Evolutionary conservation across 371 early-diverging fungal genomes (phyloP).

Genomic region (Thermomucor indicae-seudaticae): DNA sequence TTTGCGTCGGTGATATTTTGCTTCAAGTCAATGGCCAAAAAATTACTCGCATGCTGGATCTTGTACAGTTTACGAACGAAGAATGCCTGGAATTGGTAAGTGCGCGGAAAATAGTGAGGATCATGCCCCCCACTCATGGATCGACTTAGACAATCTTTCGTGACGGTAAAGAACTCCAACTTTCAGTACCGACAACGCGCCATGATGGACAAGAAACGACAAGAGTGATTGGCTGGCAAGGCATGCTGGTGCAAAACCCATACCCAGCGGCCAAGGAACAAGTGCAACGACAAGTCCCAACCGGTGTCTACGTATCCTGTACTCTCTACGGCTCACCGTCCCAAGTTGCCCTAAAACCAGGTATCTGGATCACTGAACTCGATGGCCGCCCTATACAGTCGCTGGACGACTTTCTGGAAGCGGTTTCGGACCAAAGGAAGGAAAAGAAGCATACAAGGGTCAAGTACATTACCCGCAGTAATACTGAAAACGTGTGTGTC

Average conservation of each 20-base stretch:
- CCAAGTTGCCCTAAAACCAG: conserved; percentile 51
- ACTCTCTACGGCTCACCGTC: conserved; percentile 69
- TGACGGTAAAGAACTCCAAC: conserved; percentile 40
- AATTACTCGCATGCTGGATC: conserved; percentile 59
- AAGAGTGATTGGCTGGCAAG: conserved; percentile 79
- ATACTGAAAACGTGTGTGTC: conserved; percentile 49
- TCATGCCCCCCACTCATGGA: not conserved
- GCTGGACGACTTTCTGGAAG: conserved; percentile 41
- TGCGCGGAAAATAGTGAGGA: not conserved
- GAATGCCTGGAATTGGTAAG: conserved; percentile 36
- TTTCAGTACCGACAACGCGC: conserved; percentile 53
- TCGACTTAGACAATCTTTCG: conserved; percentile 47
- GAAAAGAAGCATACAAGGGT: conserved; percentile 24
- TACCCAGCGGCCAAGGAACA: conserved; percentile 82
- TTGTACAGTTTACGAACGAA: conserved; percentile 31
- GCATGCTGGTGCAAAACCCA: conserved; percentile 75
- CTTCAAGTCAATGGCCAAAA: conserved; percentile 65
- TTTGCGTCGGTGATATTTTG: conserved; percentile 79
- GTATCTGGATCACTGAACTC: conserved; percentile 68
- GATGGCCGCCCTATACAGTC: conserved; percentile 37
- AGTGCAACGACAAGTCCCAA: conserved; percentile 55
- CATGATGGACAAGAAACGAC: conserved; percentile 54
- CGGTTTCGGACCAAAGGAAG: conserved; percentile 28
- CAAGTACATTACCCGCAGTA: conserved; percentile 52
- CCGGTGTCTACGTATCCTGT: conserved; percentile 71